Evolutionary conservation across 306 rosid species (phyloP), one percentile per base, ranked within the genome.

Genomic region (Styphnolobium japonicum): DNA sequence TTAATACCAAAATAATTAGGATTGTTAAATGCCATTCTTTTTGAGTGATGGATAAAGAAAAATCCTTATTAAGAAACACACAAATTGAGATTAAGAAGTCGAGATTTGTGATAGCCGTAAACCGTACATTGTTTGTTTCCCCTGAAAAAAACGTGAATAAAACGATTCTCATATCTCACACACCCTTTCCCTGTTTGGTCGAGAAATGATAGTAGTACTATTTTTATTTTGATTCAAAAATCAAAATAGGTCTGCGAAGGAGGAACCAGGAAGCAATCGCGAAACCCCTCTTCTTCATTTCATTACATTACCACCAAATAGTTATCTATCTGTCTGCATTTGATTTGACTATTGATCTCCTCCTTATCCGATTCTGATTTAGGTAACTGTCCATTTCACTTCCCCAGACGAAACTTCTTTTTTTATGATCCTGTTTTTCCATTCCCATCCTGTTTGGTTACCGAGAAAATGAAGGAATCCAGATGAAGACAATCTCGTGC

Each of bases 331-430:
- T n/a, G n/a, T 48, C 9, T 10, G n/a, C 31, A 58, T 45, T 40
- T 5, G 15, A 6, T 51, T 14, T 39, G 19, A 14, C 33, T 1
- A 7, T 57, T 10, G 10, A 63, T 74, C 52, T 42, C 53, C 56
- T 39, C 71, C 18, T 60, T 46, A 42, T 67, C 34, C 18, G 4
- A n/a, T 49, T 14, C 55, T 15, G 12, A 40, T 60, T 40, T 63
- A 75, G 87, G 84, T 84, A 55, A 80, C 58, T 12, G 12, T 67
- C 60, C 21, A 2, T 37, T 78, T 78, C 55, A n/a, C 37, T 18
- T 62, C 51, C 66, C 10, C 6, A 6, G 33, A 7, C 19, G 5
- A 18, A 36, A 6, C 40, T 10, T 8, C 56, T 46, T 43, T 2
- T 27, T 10, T 23, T 37, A 16, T 22, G 4, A 10, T 62, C 2